Conservation (phyloP, 371 early-diverging fungal genomes). For the Mortierella sp. region DNA sequence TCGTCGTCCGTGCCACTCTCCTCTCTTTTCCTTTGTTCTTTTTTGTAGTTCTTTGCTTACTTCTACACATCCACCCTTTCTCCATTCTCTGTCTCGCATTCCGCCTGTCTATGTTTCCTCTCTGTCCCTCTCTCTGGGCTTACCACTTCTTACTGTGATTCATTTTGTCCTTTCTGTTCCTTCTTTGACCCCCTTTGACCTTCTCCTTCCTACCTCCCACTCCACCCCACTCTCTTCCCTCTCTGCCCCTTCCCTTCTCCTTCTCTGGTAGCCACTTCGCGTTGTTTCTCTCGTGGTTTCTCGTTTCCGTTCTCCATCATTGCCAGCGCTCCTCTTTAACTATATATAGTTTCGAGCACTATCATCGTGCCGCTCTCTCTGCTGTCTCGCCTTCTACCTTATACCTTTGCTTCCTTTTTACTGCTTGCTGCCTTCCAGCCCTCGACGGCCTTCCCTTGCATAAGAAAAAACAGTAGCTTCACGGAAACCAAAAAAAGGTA, state of each 20-base stretch:
- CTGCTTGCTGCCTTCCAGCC: not conserved
- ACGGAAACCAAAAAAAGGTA: not conserved
- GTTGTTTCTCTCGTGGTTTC: not conserved
- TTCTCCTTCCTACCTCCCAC: not conserved
- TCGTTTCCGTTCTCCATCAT: not conserved
- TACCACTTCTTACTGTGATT: not conserved
- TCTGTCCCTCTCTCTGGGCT: not conserved
- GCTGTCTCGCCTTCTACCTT: not conserved
- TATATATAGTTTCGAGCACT: not conserved
- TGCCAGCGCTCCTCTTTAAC: not conserved
- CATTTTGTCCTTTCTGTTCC: not conserved
- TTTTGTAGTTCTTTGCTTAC: not conserved
- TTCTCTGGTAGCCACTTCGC: constrained; percentile 11
- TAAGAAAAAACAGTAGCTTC: not conserved
- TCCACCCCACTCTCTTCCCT: not conserved
- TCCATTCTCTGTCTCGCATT: not conserved
- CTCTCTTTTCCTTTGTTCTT: not conserved
- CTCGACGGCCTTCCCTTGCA: not conserved
- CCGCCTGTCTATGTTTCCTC: not conserved
- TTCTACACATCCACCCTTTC: not conserved
- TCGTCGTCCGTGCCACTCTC: not conserved
- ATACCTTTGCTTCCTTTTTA: too few species aligned
- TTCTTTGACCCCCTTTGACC: not conserved
- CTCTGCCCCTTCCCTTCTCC: not conserved
- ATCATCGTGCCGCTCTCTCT: not conserved